Percentiles rank a stretch among this genome's conserved stretches.
phyloP scores from a whole-genome alignment of 306 rosid species.

The Begonia peltatifolia region DNA sequence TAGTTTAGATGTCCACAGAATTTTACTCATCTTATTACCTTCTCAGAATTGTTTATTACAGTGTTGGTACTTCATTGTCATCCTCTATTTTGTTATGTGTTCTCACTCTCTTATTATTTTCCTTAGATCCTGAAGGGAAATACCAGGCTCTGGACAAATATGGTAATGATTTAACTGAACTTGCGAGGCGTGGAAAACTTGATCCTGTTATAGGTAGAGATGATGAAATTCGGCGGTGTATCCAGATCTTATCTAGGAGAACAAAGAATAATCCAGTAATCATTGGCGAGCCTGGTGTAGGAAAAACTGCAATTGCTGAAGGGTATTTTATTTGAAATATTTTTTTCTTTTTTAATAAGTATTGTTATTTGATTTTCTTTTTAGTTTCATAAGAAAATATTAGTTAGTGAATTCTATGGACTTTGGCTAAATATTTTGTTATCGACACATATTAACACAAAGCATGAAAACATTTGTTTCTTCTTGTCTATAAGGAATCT shows the following conservation, averaged over 20 bases:
- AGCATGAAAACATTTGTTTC: no score
- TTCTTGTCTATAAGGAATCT: no score
- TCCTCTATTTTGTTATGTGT: background rate
- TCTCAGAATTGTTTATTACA: no score
- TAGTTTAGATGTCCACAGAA: no score
- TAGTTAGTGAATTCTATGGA: background rate
- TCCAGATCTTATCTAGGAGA: constrained; percentile 85
- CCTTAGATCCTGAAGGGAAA: constrained; percentile 84
- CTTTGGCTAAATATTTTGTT: no score
- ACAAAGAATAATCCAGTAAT: constrained; percentile 94
- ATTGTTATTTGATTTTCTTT: background rate
- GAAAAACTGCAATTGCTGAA: constrained; percentile 98
- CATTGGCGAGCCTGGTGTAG: constrained; percentile 98
- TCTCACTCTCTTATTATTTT: background rate
- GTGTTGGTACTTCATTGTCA: background rate
- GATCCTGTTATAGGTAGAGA: constrained; percentile 97
- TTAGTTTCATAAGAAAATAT: background rate
- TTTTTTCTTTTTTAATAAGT: background rate
- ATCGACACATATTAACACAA: no score
- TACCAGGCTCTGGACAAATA: constrained; percentile 80
- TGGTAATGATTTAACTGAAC: constrained; percentile 89
- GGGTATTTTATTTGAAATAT: constrained; percentile 40
- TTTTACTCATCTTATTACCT: no score
- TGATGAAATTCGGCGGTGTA: constrained; percentile 90
- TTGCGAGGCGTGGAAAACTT: constrained; percentile 90